phyloP scores from a whole-genome alignment of 2,329 filamentous ascomycete species.

The Fusarium chaquense region DNA sequence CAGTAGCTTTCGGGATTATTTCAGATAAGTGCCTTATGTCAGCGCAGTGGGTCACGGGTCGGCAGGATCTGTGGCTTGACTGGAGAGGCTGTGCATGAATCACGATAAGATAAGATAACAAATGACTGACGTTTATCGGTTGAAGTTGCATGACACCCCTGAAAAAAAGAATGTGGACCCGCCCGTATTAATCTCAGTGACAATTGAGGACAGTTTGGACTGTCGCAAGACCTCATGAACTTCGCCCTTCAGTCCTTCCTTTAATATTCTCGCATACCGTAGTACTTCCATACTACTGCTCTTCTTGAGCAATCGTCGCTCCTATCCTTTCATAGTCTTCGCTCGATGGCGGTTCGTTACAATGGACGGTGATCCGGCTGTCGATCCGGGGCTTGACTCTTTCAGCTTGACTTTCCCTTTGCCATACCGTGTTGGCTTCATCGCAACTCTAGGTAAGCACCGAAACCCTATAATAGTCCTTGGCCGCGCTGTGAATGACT shows the following conservation, averaged over 20 bases:
- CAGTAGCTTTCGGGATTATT: neutral
- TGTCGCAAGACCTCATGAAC: slow-evolving; percentile 42
- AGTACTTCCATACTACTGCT: slow-evolving; percentile 6
- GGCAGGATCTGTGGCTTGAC: neutral
- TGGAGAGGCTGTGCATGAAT: too few relatives aligned
- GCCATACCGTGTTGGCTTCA: slow-evolving; percentile 88
- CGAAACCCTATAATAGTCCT: neutral
- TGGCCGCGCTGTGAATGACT: slow-evolving; percentile 9
- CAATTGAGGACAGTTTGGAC: slow-evolving; percentile 44
- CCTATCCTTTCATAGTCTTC: neutral
- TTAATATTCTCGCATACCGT: slow-evolving; percentile 14
- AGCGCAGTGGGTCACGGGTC: neutral
- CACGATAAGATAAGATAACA: neutral
- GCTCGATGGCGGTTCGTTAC: slow-evolving; percentile 45
- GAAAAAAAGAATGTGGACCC: slow-evolving; percentile 37
- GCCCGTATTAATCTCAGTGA: slow-evolving; percentile 35
- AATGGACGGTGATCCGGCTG: slow-evolving; percentile 81
- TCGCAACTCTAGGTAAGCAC: slow-evolving; percentile 81
- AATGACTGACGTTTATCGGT: slow-evolving; percentile 16
- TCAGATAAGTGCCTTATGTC: neutral
- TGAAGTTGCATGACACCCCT: slow-evolving; percentile 37
- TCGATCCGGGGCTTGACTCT: slow-evolving; percentile 79
- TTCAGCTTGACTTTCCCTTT: slow-evolving; percentile 90
- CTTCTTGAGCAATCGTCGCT: slow-evolving; percentile 6
- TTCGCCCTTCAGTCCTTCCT: slow-evolving; percentile 28